These are phyloP conservation scores for Emericellopsis terricola DNA, from an alignment of 495 filamentous ascomycete genomes.

Conservation along the genomic window DNA sequence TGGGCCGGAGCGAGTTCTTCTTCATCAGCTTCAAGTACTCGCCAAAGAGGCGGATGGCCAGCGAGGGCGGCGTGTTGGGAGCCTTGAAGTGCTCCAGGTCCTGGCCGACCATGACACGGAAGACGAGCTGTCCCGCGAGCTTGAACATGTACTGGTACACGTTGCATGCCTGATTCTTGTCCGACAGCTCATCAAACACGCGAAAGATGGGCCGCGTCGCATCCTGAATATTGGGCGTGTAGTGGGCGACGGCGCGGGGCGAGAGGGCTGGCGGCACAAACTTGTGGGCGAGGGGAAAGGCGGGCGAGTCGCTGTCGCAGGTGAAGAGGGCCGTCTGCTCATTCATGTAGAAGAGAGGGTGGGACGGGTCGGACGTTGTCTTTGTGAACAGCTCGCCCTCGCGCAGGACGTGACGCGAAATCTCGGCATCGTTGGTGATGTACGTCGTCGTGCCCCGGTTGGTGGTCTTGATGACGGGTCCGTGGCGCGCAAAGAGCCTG, in stretches of 20 bases:
- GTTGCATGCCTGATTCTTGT: conserved; percentile 30
- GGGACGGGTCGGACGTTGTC: conserved; percentile 25
- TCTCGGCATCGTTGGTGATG: conserved; percentile 29
- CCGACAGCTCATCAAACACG: conserved; percentile 35
- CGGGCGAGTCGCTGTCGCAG: conserved; percentile 28
- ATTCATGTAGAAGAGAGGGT: conserved; percentile 32
- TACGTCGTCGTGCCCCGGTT: conserved; percentile 32
- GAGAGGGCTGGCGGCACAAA: conserved; percentile 34
- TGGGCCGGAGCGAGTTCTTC: conserved; percentile 25
- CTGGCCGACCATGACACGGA: conserved; percentile 29
- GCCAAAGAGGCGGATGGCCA: conserved; percentile 22
- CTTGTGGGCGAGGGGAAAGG: conserved; percentile 32
- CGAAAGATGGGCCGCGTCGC: conserved; percentile 22
- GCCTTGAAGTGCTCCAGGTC: conserved; percentile 34
- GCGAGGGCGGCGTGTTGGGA: conserved; percentile 21
- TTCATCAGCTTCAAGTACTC: conserved; percentile 31
- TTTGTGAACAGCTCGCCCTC: conserved; percentile 36
- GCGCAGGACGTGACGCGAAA: conserved; percentile 19
- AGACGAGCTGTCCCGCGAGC: conserved; percentile 32
- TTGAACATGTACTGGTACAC: conserved; percentile 44
- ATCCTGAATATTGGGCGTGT: conserved; percentile 34
- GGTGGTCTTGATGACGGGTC: conserved; percentile 32
- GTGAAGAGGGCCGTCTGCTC: conserved; percentile 30
- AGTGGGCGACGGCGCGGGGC: conserved; percentile 37
- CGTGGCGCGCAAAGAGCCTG: conserved; percentile 34